These are phyloP conservation scores for Karstenula rhodostoma DNA, from an alignment of 2,329 filamentous ascomycete genomes.

Conservation along the genomic window DNA sequence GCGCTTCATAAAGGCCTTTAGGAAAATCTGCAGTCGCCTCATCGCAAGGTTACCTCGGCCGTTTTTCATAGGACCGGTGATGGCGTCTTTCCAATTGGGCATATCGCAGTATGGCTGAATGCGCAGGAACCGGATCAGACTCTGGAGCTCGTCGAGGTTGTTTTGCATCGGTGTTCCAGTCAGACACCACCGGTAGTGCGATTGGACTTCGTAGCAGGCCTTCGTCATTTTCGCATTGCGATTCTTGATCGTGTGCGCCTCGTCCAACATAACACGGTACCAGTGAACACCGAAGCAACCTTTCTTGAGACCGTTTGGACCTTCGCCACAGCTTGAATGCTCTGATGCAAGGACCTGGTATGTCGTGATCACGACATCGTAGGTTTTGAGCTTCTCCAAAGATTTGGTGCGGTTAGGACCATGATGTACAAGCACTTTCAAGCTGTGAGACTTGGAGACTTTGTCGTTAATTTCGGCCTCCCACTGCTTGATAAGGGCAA, in stretches of 20 bases:
- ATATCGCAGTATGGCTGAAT: slow-evolving; percentile 92
- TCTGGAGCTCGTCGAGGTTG: slow-evolving; percentile 95
- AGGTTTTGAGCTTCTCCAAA: slow-evolving; percentile 77
- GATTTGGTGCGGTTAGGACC: slow-evolving; percentile 84
- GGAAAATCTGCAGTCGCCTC: slow-evolving; percentile 79
- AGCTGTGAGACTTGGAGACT: slow-evolving; percentile 71
- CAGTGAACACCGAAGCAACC: slow-evolving; percentile 92
- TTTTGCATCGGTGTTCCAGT: slow-evolving; percentile 98
- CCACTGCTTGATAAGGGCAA: slow-evolving; percentile 97
- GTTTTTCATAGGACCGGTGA: slow-evolving; percentile 87
- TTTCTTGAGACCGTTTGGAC: slow-evolving; percentile 69
- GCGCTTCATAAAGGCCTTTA: slow-evolving; percentile 98
- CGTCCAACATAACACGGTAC: slow-evolving; percentile 95
- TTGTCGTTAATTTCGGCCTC: slow-evolving; percentile 90
- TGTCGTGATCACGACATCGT: slow-evolving; percentile 96
- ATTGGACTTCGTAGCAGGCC: slow-evolving; percentile 83
- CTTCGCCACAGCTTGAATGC: slow-evolving; percentile 73
- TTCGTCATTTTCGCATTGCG: slow-evolving; percentile 95
- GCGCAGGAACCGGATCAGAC: slow-evolving; percentile 87
- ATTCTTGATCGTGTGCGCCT: slow-evolving; percentile 99
- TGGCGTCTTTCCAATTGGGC: slow-evolving; percentile 87
- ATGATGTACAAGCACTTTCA: slow-evolving; percentile 90
- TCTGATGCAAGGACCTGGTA: slow-evolving; percentile 96
- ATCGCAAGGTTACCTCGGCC: slow-evolving; percentile 91
- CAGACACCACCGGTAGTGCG: slow-evolving; percentile 93